These are phyloP conservation scores for Candida sanyiensis DNA, from an alignment of 805 yeast genomes.

Conservation along the genomic window DNA sequence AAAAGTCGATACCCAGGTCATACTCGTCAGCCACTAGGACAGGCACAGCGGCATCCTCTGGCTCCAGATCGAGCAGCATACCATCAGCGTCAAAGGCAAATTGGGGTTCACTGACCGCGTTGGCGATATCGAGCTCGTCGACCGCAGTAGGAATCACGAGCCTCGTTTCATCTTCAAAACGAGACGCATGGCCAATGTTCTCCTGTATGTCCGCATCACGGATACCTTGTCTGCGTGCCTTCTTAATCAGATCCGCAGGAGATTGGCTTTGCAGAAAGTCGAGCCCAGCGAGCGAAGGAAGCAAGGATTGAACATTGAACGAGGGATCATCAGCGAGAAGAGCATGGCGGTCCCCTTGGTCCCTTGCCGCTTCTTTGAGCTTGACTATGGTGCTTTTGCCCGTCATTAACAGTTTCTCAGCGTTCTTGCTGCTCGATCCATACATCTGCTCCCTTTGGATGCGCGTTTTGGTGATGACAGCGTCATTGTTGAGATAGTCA, in stretches of 20 bases:
- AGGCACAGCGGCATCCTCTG: not conserved
- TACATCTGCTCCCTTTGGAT: conserved; percentile 20
- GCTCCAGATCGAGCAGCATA: conserved; percentile 16
- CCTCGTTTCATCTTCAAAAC: no score
- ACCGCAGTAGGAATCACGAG: conserved; percentile 8
- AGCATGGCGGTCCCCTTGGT: conserved; percentile 12
- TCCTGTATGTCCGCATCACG: conserved; percentile 16
- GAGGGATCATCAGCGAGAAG: conserved; percentile 34
- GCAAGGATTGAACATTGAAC: conserved; percentile 30
- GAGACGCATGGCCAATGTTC: no score
- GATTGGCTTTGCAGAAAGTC: conserved; percentile 13
- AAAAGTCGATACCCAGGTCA: conserved; percentile 10
- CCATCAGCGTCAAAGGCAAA: conserved; percentile 27
- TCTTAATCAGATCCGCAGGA: conserved; percentile 1
- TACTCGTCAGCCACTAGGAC: conserved; percentile 3
- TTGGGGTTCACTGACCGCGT: conserved; percentile 13
- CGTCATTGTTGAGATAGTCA: conserved; percentile 34
- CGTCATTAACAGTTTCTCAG: not conserved
- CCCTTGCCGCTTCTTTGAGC: no score
- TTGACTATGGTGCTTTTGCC: not conserved
- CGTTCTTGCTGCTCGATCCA: conserved; percentile 1
- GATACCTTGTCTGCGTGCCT: conserved; percentile 11
- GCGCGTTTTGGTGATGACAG: conserved; percentile 19
- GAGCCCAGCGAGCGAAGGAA: conserved; percentile 22
- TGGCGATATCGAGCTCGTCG: conserved; percentile 12